Base-by-base conservation (phyloP, 352 stramenopile species). In the Globisporangium nodosum region DNA sequence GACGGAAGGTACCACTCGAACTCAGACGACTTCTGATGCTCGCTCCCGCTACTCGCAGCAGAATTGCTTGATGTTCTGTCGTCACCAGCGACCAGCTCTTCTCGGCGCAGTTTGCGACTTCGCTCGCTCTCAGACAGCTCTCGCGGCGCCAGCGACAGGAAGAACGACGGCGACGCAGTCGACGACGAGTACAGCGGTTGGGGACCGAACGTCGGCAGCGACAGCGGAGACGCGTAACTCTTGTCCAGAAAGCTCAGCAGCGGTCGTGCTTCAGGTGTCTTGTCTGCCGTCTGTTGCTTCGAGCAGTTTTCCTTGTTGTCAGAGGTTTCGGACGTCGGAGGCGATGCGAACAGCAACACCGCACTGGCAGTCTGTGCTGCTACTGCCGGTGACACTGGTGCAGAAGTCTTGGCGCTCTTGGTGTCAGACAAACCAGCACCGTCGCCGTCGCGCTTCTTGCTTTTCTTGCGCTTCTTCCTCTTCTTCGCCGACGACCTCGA, bases 1-100 rank as follows among this genome's bases (percentile, higher is more conserved):
- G 84, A 87, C 3, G 81, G 84, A 18, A 93, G 58, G 30, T 86
- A 87, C 81, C 81, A 91, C 40, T 90, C 80, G 40, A 85, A 87
- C 21, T 85, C 73, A 9, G 71, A 64, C 37, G 56, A 48, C 39
- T 54, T 52, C 8, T 75, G 63, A 42, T 63, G 54, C 46, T 43
- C 54, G 54, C 27, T 30, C 48, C n/a, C 48, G 42, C 21, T 54
- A 2, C 66, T 49, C 18, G 42, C 35, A 33, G 54, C 60, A 12
- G 56, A 40, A 39, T 55, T 57, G 20, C 31, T 46, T 31, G 66
- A 62, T 8, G 69, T 65, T 11, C 46, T 56, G 50, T 73, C 63
- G 20, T 67, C 35, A 50, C 55, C 49, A n/a, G 51, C 58, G 1
- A 64, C 56, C 8, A 62, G 52, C 13, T 69, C 69, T 33, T 70